Evolutionary conservation across 805 yeast species (phyloP).

Genomic region (Ogataea ganodermae): DNA sequence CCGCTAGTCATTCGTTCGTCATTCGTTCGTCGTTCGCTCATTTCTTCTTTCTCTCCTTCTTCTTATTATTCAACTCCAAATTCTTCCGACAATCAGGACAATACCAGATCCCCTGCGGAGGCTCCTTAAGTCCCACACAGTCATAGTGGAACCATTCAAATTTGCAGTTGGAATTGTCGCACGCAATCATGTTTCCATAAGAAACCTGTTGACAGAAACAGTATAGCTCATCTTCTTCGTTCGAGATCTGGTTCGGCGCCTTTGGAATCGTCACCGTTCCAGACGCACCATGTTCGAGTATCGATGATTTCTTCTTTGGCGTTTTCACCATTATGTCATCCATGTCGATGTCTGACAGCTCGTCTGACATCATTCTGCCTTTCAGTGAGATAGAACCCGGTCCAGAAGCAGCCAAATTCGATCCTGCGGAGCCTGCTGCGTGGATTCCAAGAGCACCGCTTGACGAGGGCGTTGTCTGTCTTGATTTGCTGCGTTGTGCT

Average conservation of each 20-base stretch:
- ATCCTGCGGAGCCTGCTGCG: slow-evolving; percentile 5
- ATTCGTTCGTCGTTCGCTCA: no score
- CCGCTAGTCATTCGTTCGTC: no score
- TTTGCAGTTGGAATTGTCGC: slow-evolving; percentile 61
- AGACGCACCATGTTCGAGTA: slow-evolving; percentile 30
- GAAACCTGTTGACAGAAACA: slow-evolving; percentile 95
- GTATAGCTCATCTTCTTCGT: slow-evolving; percentile 69
- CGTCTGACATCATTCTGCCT: slow-evolving; percentile 24
- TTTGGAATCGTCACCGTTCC: slow-evolving; percentile 31
- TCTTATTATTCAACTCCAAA: slow-evolving; percentile 28
- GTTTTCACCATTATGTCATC: slow-evolving; percentile 19
- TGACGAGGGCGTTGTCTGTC: slow-evolving; percentile 24
- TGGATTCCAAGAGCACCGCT: slow-evolving; percentile 3
- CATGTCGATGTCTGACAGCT: slow-evolving; percentile 23
- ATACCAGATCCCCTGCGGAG: slow-evolving; percentile 95
- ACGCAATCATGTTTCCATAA: slow-evolving; percentile 67
- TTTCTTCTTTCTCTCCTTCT: slow-evolving; percentile 29
- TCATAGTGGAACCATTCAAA: slow-evolving; percentile 66
- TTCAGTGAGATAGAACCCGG: slow-evolving; percentile 13
- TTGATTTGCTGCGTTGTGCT: slow-evolving; percentile 17
- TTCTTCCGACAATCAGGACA: slow-evolving; percentile 78
- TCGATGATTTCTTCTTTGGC: slow-evolving; percentile 19
- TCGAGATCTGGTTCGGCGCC: slow-evolving; percentile 36
- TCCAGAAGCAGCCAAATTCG: slow-evolving; percentile 4
- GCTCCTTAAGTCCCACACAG: slow-evolving; percentile 90